phyloP scores from a whole-genome alignment of 768 basidiomycete species.

The Nevesoporus exiguus region DNA sequence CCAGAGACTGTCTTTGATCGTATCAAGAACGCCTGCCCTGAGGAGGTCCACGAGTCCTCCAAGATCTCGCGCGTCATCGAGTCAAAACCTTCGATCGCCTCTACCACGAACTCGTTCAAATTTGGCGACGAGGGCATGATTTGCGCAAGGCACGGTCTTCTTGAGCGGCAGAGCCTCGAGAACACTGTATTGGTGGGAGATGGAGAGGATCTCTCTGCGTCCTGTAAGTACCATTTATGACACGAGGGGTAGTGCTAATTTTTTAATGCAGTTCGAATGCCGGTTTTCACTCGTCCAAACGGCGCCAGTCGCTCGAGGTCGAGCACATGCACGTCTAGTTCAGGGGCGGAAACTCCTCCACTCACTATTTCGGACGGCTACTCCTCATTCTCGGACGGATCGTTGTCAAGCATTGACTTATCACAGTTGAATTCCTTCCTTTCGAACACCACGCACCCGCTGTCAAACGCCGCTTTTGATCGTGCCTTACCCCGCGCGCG shows the following conservation, averaged over 20 bases:
- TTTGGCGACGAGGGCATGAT: constrained; percentile 72
- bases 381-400: constrained; percentile 62
- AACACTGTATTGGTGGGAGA: constrained; percentile 61
- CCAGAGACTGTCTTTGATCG: constrained; percentile 35
- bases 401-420: constrained; percentile 75
- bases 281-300: constrained; percentile 61
- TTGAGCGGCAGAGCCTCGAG: constrained; percentile 66
- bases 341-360: constrained; percentile 68
- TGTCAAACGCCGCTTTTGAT: constrained; percentile 41
- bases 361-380: constrained; percentile 67
- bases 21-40: constrained; percentile 24
- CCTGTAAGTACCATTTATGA: constrained; percentile 42
- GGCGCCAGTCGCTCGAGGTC: constrained; percentile 55
- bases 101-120: constrained; percentile 51
- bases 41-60: constrained; percentile 33
- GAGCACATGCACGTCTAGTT: constrained; percentile 64
- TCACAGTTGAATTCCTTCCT: constrained; percentile 56
- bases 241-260: neutral
- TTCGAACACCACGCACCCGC: constrained; percentile 51
- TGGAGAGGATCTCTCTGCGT: constrained; percentile 54
- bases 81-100: constrained; percentile 60
- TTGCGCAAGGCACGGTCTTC: constrained; percentile 54
- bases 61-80: constrained; percentile 49
- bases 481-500: constrained; percentile 42
- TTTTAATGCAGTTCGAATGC: constrained; percentile 38